A percentile compares a stretch with the other conserved stretches of the same genome.
Evolutionary conservation across 202 grass and related monocot species (phyloP).

Genomic region (Carex sylvatica): DNA sequence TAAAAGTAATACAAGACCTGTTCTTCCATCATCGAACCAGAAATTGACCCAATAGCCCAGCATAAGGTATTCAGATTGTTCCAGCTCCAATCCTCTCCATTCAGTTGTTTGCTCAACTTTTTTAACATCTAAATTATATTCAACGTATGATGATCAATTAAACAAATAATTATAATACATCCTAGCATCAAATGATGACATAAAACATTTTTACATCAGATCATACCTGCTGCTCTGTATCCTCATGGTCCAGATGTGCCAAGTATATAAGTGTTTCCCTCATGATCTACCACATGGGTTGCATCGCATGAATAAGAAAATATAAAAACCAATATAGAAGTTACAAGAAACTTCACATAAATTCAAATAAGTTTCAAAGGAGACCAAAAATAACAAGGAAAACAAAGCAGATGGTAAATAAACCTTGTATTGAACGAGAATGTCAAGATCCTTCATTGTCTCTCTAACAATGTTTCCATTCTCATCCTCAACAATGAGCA

Average conservation of each 20-base stretch:
- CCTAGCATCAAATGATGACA: conserved; percentile 8
- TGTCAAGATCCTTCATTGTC: conserved; percentile 98
- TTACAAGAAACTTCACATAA: conserved; percentile 7
- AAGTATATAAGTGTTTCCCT: conserved; percentile 98
- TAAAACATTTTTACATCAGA: background rate
- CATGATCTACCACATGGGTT: conserved; percentile 66
- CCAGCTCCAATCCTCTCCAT: conserved; percentile 99
- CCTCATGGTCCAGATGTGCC: conserved; percentile 95
- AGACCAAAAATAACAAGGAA: background rate
- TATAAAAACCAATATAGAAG: background rate
- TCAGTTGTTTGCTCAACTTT: conserved; percentile 91
- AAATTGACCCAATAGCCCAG: conserved; percentile 99
- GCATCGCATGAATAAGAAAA: conserved; percentile 22
- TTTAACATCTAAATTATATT: conserved; percentile 78
- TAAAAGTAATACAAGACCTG: conserved; percentile 54
- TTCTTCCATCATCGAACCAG: conserved; percentile 99
- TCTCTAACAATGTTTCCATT: conserved; percentile 99
- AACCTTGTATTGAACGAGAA: conserved; percentile 99
- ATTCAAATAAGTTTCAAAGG: conserved; percentile 1
- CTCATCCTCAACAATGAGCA: conserved; percentile 97
- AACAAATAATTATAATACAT: conserved; percentile 1
- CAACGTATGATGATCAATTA: conserved; percentile 3
- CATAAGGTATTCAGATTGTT: conserved; percentile 98
- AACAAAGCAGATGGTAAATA: conserved; percentile 11
- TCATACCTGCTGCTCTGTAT: conserved; percentile 94